Evolutionary conservation across 805 yeast species (phyloP).

Genomic region (Kodamaea hsintzibuensis): DNA sequence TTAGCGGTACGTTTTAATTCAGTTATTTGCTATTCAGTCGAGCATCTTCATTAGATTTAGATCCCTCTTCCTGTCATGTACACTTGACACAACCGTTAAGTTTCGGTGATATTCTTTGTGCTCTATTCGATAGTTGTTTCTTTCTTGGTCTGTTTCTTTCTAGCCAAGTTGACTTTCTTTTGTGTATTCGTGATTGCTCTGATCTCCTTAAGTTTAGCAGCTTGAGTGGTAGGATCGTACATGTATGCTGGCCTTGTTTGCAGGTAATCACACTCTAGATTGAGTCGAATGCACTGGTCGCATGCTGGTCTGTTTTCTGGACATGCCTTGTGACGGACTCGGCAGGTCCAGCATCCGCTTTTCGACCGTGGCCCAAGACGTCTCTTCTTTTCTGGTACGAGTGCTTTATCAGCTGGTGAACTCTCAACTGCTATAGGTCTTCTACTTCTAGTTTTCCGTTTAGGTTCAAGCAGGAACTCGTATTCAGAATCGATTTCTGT

Average conservation of each 20-base stretch:
- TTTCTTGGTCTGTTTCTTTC: conserved; percentile 9
- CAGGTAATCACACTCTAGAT: conserved; percentile 58
- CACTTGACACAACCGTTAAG: no score
- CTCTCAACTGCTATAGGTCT: neutral
- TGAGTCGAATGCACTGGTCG: conserved; percentile 55
- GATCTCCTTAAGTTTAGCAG: conserved; percentile 50
- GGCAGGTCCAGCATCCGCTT: conserved; percentile 78
- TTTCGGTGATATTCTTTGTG: neutral
- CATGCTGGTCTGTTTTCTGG: conserved; percentile 66
- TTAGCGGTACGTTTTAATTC: no score
- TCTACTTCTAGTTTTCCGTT: neutral
- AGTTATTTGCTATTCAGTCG: no score
- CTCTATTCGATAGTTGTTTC: neutral
- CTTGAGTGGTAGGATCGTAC: conserved; percentile 41
- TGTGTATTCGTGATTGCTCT: conserved; percentile 42
- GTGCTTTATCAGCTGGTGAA: neutral
- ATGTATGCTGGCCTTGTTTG: conserved; percentile 55
- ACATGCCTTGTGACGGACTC: conserved; percentile 71
- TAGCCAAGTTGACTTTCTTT: conserved; percentile 17
- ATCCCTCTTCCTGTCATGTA: no score
- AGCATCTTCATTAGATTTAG: no score
- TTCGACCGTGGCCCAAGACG: conserved; percentile 41
- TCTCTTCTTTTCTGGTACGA: conserved; percentile 15
- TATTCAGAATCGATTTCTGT: neutral
- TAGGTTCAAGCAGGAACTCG: neutral